Evolutionary conservation across 192 early-diverging fungal species (phyloP).

Genomic region (Coemansia sp.): DNA sequence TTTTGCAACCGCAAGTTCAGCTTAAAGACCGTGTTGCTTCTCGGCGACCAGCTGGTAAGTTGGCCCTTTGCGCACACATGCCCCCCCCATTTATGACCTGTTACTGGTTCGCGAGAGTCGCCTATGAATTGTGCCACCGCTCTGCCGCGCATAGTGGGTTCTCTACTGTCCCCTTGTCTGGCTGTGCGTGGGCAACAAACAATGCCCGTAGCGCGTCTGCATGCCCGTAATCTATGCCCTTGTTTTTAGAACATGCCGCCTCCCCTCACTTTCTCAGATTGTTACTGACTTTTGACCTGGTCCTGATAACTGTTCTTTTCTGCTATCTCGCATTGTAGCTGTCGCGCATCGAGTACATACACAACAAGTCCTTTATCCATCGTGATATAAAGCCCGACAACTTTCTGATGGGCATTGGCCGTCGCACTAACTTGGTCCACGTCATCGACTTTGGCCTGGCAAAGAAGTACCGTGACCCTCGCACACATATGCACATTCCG

Average conservation of each 20-base stretch:
- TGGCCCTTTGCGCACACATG: not conserved
- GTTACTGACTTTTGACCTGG: conserved; percentile 9
- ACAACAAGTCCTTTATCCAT: conserved; percentile 87
- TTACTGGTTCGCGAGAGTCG: conserved; percentile 6
- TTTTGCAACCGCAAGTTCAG: conserved; percentile 86
- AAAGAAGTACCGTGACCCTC: conserved; percentile 83
- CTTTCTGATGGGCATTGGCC: conserved; percentile 86
- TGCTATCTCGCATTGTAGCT: conserved; percentile 52
- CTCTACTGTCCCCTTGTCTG: conserved; percentile 7
- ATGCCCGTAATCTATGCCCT: conserved; percentile 1
- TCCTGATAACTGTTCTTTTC: conserved; percentile 8
- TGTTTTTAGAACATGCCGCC: not conserved
- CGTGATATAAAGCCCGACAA: conserved; percentile 92
- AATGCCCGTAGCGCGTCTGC: conserved; percentile 9
- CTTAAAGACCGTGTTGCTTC: conserved; percentile 80
- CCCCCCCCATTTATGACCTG: conserved; percentile 4
- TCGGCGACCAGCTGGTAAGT: conserved; percentile 80
- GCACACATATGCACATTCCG: conserved; percentile 83
- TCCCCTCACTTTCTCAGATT: not conserved
- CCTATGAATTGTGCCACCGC: conserved; percentile 1
- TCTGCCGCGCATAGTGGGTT: not conserved
- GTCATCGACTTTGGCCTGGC: conserved; percentile 92
- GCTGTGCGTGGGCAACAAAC: not conserved
- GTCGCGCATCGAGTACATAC: conserved; percentile 76
- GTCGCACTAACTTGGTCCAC: conserved; percentile 79